Evolutionary conservation across 371 early-diverging fungal genomes (phyloP).

Genomic region (Gilbertella persicaria): DNA sequence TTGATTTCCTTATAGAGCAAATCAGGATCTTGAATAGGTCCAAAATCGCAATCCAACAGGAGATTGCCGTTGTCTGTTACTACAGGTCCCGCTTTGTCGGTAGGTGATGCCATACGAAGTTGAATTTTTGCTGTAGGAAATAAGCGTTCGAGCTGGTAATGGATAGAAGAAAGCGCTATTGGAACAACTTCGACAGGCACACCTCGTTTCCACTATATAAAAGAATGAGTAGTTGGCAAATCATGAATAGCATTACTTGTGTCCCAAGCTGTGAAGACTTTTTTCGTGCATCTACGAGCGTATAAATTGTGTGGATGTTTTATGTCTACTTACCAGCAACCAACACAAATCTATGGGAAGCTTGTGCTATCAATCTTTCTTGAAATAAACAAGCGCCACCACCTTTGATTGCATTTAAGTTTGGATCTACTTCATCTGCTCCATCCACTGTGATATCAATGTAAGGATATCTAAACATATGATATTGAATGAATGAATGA

Average conservation of each 20-base stretch:
- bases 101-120: slow-evolving; percentile 76
- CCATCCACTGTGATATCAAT: slow-evolving; percentile 93
- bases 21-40: slow-evolving; percentile 63
- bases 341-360: slow-evolving; percentile 76
- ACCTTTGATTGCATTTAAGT: slow-evolving; percentile 89
- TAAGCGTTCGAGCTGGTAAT: slow-evolving; percentile 9
- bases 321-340: slow-evolving; percentile 89
- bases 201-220: slow-evolving; percentile 76
- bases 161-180: slow-evolving; percentile 53
- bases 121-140: slow-evolving; percentile 36
- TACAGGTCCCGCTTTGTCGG: slow-evolving; percentile 90
- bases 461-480: slow-evolving; percentile 42
- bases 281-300: slow-evolving; percentile 81
- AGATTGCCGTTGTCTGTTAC: slow-evolving; percentile 94
- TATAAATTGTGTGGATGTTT: slow-evolving; percentile 19
- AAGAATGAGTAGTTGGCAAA: neutral
- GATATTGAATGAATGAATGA: neutral
- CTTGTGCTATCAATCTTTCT: slow-evolving; percentile 88
- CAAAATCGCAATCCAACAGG: slow-evolving; percentile 83
- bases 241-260: slow-evolving; percentile 79
- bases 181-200: slow-evolving; percentile 91
- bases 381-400: slow-evolving; percentile 92
- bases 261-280: slow-evolving; percentile 74
- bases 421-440: slow-evolving; percentile 84
- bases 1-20: slow-evolving; percentile 63